These are phyloP conservation scores for Pyricularia pennisetigena DNA, from an alignment of 2,329 filamentous ascomycete species.

Conservation along the genomic window DNA sequence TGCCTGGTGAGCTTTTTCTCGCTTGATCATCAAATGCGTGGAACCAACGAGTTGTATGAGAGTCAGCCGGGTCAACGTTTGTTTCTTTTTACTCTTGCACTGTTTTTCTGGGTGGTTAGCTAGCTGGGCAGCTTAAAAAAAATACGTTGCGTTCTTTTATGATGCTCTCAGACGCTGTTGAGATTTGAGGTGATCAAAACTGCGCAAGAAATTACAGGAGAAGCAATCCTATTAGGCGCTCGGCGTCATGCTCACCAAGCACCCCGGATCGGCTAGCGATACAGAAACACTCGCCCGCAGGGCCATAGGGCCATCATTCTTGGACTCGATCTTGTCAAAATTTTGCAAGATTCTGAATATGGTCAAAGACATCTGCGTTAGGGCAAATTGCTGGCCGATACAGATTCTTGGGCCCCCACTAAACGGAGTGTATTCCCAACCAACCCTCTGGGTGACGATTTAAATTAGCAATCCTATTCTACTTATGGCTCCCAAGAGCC, in stretches of 20 bases:
- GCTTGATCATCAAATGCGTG: not conserved
- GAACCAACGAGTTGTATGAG: not conserved
- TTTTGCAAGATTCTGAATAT: constrained; percentile 23
- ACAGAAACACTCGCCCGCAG: constrained; percentile 9
- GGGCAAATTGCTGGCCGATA: constrained; percentile 33
- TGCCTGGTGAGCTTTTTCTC: not conserved
- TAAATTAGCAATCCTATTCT: not conserved
- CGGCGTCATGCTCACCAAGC: constrained; percentile 13
- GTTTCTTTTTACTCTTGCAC: not conserved
- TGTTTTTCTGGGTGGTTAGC: not conserved
- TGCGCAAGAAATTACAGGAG: not conserved
- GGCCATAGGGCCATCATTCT: constrained; percentile 10
- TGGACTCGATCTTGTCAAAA: constrained; percentile 19
- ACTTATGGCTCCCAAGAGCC: too few relatives aligned
- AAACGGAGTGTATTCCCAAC: constrained; percentile 33
- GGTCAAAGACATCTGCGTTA: constrained; percentile 28
- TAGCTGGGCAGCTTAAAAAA: not conserved
- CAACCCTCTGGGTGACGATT: constrained; percentile 9
- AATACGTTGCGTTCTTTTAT: not conserved
- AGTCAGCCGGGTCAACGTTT: not conserved
- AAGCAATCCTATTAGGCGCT: not conserved
- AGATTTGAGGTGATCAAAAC: not conserved
- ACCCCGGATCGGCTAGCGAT: constrained; percentile 13
- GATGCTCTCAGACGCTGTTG: not conserved
- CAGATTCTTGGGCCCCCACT: constrained; percentile 34